Percentiles rank a stretch among this genome's conserved stretches.
Conservation (phyloP, 2,329 filamentous ascomycete genomes). For the Colletotrichum incanum region DNA sequence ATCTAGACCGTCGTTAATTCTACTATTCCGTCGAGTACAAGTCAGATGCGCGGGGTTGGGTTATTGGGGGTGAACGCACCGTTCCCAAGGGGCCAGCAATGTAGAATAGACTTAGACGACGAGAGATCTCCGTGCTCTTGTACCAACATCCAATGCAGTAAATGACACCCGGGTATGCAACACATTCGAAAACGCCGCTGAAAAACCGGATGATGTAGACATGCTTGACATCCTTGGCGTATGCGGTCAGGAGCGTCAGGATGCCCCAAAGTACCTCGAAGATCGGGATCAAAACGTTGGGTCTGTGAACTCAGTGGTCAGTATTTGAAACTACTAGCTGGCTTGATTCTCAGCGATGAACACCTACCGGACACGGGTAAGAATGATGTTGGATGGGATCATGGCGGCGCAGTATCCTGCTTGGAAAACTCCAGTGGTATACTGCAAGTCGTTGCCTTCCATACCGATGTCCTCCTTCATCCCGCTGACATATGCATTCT, state of each 20-base stretch:
- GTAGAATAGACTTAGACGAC: conserved; percentile 29
- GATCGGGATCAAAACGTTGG: conserved; percentile 63
- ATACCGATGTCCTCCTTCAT: conserved; percentile 55
- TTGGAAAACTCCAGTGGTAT: conserved; percentile 67
- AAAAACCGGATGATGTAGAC: conserved; percentile 49
- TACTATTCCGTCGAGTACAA: neutral
- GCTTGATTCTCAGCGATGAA: neutral
- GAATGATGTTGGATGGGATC: conserved; percentile 73
- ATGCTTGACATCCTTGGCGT: conserved; percentile 50
- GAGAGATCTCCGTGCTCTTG: conserved; percentile 35
- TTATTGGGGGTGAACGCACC: neutral
- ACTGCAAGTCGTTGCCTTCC: conserved; percentile 58
- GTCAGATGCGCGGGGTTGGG: neutral
- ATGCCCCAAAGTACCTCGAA: conserved; percentile 70
- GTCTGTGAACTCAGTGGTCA: conserved; percentile 54
- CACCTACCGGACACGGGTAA: conserved; percentile 57
- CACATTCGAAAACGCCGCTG: conserved; percentile 27
- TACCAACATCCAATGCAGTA: conserved; percentile 37
- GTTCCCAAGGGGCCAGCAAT: conserved; percentile 32
- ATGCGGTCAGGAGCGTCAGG: conserved; percentile 64
- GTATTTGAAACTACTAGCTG: too few species aligned
- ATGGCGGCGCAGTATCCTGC: conserved; percentile 69
- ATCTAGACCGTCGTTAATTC: conserved; percentile 24
- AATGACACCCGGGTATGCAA: conserved; percentile 25
- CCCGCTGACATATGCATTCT: conserved; percentile 56